These are phyloP conservation scores for Chaetomium sp. DNA, from an alignment of 2,329 filamentous ascomycete species.

Conservation along the genomic window DNA sequence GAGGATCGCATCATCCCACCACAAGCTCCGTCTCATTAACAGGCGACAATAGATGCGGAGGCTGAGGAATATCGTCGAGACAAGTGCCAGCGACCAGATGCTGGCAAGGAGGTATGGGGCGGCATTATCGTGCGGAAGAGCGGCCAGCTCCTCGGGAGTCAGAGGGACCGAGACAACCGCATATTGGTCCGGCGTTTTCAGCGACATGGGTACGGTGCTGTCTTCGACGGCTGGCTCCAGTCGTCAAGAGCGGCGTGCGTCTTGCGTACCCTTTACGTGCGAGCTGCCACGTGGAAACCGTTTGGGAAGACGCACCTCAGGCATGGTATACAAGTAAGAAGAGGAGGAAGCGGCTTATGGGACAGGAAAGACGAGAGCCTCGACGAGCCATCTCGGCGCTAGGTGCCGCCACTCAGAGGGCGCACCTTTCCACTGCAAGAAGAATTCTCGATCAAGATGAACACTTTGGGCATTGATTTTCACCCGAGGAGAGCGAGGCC, in stretches of 20 bases:
- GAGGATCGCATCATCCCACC: slow-evolving; percentile 35
- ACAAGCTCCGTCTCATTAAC: slow-evolving; percentile 29
- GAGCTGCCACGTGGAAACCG: neutral
- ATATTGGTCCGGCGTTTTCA: neutral
- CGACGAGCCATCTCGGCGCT: neutral
- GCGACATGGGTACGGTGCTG: neutral
- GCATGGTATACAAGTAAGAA: neutral
- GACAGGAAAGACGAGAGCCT: neutral
- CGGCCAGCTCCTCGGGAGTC: slow-evolving; percentile 14
- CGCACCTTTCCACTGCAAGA: neutral
- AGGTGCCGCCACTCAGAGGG: neutral
- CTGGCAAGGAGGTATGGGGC: slow-evolving; percentile 24
- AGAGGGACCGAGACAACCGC: neutral
- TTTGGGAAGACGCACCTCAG: neutral
- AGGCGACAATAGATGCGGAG: slow-evolving; percentile 35
- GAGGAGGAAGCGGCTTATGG: neutral
- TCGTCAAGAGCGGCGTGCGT: neutral
- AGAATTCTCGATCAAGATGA: neutral
- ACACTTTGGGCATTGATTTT: neutral
- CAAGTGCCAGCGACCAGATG: slow-evolving; percentile 30
- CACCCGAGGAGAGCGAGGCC: neutral
- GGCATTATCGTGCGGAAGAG: slow-evolving; percentile 30
- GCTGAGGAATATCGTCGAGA: slow-evolving; percentile 29
- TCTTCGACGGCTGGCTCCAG: neutral
- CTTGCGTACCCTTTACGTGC: too few relatives aligned